Conservation (phyloP, 2,329 filamentous ascomycete species). For the Fusarium sp. region DNA sequence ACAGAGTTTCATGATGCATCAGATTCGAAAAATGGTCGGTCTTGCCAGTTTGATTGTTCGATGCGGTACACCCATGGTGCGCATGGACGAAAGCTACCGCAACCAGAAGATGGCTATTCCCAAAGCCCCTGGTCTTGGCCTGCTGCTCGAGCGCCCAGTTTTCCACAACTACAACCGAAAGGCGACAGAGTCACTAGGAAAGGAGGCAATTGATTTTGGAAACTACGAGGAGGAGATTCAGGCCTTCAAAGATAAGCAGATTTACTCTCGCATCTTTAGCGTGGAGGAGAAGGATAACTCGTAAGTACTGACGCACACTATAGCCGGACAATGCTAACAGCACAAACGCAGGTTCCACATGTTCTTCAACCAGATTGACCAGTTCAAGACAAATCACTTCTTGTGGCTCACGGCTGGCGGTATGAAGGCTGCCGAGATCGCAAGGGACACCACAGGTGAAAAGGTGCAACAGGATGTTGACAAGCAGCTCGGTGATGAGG, state of each 20-base stretch:
- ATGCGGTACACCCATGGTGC: slow-evolving; percentile 79
- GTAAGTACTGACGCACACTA: slow-evolving; percentile 66
- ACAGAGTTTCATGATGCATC: slow-evolving; percentile 99
- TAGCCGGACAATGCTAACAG: slow-evolving; percentile 29
- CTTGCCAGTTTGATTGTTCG: slow-evolving; percentile 89
- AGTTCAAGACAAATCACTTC: slow-evolving; percentile 78
- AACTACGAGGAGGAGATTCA: slow-evolving; percentile 83
- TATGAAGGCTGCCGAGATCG: slow-evolving; percentile 68
- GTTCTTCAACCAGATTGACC: slow-evolving; percentile 85
- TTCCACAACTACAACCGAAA: slow-evolving; percentile 90
- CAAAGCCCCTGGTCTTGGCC: slow-evolving; percentile 89
- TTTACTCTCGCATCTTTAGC: slow-evolving; percentile 91
- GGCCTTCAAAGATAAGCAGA: slow-evolving; percentile 91
- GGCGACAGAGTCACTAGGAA: slow-evolving; percentile 72
- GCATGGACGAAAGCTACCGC: slow-evolving; percentile 81
- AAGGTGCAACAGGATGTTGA: slow-evolving; percentile 60
- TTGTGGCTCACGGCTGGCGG: slow-evolving; percentile 80
- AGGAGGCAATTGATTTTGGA: slow-evolving; percentile 81
- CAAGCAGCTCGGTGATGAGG: slow-evolving; percentile 66
- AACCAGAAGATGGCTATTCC: slow-evolving; percentile 84
- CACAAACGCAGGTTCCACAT: slow-evolving; percentile 71
- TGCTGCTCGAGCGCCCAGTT: slow-evolving; percentile 90
- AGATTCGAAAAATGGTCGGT: slow-evolving; percentile 99
- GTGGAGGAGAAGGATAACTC: slow-evolving; percentile 89
- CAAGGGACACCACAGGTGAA: slow-evolving; percentile 49